A percentile compares a stretch with the other conserved stretches of the same genome.
Conservation (phyloP, 208 protist species). For the Crithidia mellificae region DNA sequence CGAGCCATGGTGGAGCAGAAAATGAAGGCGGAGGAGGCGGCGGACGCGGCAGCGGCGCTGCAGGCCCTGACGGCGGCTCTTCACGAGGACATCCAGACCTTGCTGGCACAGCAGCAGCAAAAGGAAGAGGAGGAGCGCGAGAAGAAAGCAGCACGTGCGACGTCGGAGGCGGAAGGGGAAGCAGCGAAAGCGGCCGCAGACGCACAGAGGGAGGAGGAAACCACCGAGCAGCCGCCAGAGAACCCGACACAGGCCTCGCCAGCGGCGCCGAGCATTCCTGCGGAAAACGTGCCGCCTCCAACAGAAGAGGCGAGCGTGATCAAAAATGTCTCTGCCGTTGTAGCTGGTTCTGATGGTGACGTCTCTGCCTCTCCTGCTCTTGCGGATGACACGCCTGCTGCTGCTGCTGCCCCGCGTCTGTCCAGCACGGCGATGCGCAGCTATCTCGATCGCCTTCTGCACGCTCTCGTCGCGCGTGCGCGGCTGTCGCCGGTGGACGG, state of each 20-base stretch:
- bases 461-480: slow-evolving; percentile 39
- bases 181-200: background rate
- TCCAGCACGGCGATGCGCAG: slow-evolving; percentile 20
- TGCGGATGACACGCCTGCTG: background rate
- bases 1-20: slow-evolving; percentile 96
- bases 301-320: too few species aligned
- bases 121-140: slow-evolving; percentile 13
- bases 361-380: too few species aligned
- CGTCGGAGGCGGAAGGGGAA: background rate
- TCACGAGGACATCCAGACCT: slow-evolving; percentile 4
- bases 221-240: background rate
- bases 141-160: background rate
- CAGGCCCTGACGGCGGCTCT: slow-evolving; percentile 1
- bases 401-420: slow-evolving; percentile 1
- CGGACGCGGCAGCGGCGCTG: background rate
- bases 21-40: slow-evolving; percentile 9
- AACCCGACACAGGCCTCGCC: background rate
- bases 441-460: slow-evolving; percentile 51
- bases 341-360: too few species aligned
- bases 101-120: slow-evolving; percentile 22
- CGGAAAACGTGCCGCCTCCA: too few species aligned
- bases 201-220: background rate
- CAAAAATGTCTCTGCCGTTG: too few species aligned
- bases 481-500: slow-evolving; percentile 60
- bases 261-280: too few species aligned